Conservation (phyloP, 306 rosid genomes). For the Vicia faba region DNA sequence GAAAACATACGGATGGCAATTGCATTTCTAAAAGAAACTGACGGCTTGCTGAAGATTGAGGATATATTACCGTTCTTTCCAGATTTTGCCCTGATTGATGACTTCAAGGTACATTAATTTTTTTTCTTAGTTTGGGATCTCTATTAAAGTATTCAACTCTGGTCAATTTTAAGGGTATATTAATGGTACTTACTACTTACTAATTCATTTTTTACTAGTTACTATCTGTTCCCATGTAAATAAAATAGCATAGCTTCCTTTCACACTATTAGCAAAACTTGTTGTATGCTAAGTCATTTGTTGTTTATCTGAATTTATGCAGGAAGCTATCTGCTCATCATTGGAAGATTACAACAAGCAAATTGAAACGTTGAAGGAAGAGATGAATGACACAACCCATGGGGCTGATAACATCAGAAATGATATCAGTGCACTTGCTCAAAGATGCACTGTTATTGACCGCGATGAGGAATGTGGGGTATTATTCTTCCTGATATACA, state of each 20-base stretch:
- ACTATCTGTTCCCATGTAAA: slow-evolving; percentile 11
- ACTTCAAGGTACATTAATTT: slow-evolving; percentile 72
- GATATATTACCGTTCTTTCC: slow-evolving; percentile 97
- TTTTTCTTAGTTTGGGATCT: slow-evolving; percentile 33
- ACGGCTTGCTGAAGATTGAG: slow-evolving; percentile 92
- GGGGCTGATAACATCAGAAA: slow-evolving; percentile 97
- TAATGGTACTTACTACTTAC: neutral
- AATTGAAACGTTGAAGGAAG: slow-evolving; percentile 88
- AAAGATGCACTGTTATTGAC: slow-evolving; percentile 94
- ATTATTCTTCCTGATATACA: slow-evolving; percentile 45
- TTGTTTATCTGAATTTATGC: slow-evolving; percentile 37
- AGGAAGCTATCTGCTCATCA: slow-evolving; percentile 96
- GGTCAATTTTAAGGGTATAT: slow-evolving; percentile 18
- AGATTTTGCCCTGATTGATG: slow-evolving; percentile 93
- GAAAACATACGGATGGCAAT: slow-evolving; percentile 96
- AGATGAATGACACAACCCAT: slow-evolving; percentile 98
- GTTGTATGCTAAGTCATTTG: slow-evolving; percentile 21
- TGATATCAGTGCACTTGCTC: slow-evolving; percentile 97
- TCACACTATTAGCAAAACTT: slow-evolving; percentile 25
- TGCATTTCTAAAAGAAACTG: slow-evolving; percentile 99
- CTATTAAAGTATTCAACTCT: neutral
- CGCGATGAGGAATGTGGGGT: slow-evolving; percentile 98
- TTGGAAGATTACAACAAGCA: slow-evolving; percentile 98
- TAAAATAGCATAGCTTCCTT: slow-evolving; percentile 20
- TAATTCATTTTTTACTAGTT: slow-evolving; percentile 3